Evolutionary conservation across 768 basidiomycete species (phyloP), one percentile per base, ranked within the genome.

Genomic region (Mycena amicta): DNA sequence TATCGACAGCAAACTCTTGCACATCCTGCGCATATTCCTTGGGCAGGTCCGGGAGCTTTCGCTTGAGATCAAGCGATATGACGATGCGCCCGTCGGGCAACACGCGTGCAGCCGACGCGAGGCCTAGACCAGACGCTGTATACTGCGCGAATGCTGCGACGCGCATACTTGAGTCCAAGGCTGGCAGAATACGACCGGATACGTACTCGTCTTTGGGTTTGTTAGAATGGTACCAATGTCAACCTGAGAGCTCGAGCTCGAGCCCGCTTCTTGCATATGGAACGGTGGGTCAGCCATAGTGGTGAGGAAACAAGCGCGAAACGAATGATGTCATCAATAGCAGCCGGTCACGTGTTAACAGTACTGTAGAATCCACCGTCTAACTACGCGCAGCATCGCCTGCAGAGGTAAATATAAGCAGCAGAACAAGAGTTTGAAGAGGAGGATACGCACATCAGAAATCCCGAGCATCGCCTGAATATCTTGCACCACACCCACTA

Each of bases 11-110:
- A 65, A 80, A 83, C 64, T 86, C 84, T 27, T 77, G 69, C 8
- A 84, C 79, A 15, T 79, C 73, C 22, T 66, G 66, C 0, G 78
- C 76, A 60, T 81, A 74, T 40, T 80, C 78, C 37, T 70, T 63
- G 3, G 82, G 82, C 4, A 86, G 67, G 49, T 85, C 82, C 1
- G 83, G 83, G 3, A 84, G 68, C 11, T 72, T 67, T 50, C 80
- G 69, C 64, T 81, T 80, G 51, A 86, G 71, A 61, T 83, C 76
- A 16, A 84, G 69, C 4, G 74, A 75, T 16, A 83, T 63, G 28
- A 74, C 70, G 60, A 84, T 82, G 37, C 80, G 72, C 3, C 83
- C 83, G 54, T 83, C 81, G 18, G 68, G 56, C 12, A 74, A 70
- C 22, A 83, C 65, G 4, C 68, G 72, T 22, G 79, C 80, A 6